phyloP scores from a whole-genome alignment of 805 yeast species.

The Myxozyma melibiosi region DNA sequence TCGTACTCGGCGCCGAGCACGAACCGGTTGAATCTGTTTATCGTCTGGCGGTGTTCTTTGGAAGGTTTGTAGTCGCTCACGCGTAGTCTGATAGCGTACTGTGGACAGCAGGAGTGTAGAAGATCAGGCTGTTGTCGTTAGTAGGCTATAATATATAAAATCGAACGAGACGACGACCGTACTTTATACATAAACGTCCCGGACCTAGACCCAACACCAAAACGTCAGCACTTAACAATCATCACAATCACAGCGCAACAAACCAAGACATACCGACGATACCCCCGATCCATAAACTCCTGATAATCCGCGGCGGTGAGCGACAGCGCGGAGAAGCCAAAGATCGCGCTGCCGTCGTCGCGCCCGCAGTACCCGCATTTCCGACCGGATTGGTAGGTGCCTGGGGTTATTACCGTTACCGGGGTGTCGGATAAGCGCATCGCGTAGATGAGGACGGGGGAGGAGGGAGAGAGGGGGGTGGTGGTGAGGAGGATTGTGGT shows the following conservation, averaged over 20 bases:
- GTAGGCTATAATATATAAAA: too few species aligned
- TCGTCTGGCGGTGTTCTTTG: conserved; percentile 67
- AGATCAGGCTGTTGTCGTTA: conserved; percentile 55
- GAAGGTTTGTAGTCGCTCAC: conserved; percentile 50
- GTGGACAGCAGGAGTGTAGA: conserved; percentile 73
- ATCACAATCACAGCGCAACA: neutral
- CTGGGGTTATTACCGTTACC: conserved; percentile 13
- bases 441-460: too few species aligned
- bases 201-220: conserved; percentile 57
- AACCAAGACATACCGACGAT: conserved; percentile 39
- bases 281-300: conserved; percentile 67
- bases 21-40: conserved; percentile 57
- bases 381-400: conserved; percentile 28
- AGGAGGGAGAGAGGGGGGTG: neutral
- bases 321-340: conserved; percentile 46
- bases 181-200: conserved; percentile 63
- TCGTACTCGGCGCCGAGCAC: conserved; percentile 24
- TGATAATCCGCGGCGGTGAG: conserved; percentile 62
- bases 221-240: too few species aligned
- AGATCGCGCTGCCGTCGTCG: conserved; percentile 35
- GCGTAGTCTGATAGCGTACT: conserved; percentile 73
- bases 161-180: too few species aligned
- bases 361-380: conserved; percentile 76
- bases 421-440: conserved; percentile 15
- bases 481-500: neutral